Evolutionary conservation across 495 filamentous ascomycete species (phyloP).

Genomic region (Chaetomidium leptoderma): DNA sequence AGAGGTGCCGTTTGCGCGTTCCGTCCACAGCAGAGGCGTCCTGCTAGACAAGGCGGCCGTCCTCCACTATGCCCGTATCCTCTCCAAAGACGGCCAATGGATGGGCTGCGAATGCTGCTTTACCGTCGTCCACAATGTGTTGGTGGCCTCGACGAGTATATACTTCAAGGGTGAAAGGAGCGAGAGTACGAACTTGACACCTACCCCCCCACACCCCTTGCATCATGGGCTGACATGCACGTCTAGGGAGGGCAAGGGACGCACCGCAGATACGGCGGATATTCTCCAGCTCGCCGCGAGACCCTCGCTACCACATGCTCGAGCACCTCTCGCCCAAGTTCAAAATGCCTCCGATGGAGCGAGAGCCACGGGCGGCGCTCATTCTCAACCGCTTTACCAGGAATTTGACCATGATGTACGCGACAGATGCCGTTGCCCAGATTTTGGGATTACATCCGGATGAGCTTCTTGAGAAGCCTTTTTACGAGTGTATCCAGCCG

Average conservation of each 20-base stretch:
- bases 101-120: conserved; percentile 86
- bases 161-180: conserved; percentile 67
- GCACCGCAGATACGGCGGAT: conserved; percentile 73
- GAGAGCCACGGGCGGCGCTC: conserved; percentile 77
- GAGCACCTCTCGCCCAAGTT: conserved; percentile 82
- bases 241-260: conserved; percentile 67
- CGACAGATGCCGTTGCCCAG: conserved; percentile 66
- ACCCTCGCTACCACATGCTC: conserved; percentile 89
- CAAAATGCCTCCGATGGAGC: conserved; percentile 57
- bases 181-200: conserved; percentile 52
- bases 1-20: conserved; percentile 70
- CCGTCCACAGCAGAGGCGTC: conserved; percentile 68
- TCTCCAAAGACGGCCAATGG: conserved; percentile 65
- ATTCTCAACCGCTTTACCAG: conserved; percentile 86
- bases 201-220: neutral
- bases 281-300: conserved; percentile 75
- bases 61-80: conserved; percentile 71
- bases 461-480: conserved; percentile 64
- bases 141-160: conserved; percentile 80
- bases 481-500: conserved; percentile 76
- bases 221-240: conserved; percentile 9
- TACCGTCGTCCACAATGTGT: conserved; percentile 79
- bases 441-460: conserved; percentile 67
- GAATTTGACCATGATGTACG: conserved; percentile 81
- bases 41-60: conserved; percentile 81